Evolutionary conservation across 129 eudicot species (phyloP).

Genomic region (Pittosporum tobira): DNA sequence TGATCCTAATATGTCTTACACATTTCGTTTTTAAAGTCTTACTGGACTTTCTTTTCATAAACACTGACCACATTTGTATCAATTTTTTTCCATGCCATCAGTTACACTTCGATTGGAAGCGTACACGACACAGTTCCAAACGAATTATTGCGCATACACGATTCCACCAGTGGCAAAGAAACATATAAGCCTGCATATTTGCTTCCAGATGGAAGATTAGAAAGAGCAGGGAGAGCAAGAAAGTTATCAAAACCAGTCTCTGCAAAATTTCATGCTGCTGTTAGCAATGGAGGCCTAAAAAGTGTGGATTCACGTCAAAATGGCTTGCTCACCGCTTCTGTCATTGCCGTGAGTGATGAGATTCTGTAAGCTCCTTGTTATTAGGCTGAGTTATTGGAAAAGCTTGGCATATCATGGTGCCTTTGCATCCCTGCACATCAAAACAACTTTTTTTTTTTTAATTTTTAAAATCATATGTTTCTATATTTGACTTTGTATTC

Average conservation of each 20-base stretch:
- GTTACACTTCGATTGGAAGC: constrained; percentile 96
- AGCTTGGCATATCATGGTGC: background rate
- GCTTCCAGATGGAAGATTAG: constrained; percentile 89
- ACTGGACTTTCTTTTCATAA: background rate
- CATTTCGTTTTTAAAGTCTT: background rate
- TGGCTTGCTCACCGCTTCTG: constrained; percentile 54
- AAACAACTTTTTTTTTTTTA: too few species aligned
- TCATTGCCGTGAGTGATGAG: constrained; percentile 92
- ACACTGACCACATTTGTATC: background rate
- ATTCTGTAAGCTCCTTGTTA: constrained; percentile 65
- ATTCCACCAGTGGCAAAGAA: constrained; percentile 34
- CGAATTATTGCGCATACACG: constrained; percentile 38
- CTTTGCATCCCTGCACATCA: too few species aligned
- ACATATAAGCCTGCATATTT: constrained; percentile 69
- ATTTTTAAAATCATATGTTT: background rate
- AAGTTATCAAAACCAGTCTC: constrained; percentile 27
- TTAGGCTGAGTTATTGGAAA: background rate
- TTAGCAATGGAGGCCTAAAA: constrained; percentile 68
- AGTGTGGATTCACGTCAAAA: constrained; percentile 19
- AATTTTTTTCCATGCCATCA: constrained; percentile 14
- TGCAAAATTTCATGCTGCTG: constrained; percentile 17
- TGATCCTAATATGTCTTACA: background rate
- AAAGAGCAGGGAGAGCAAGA: constrained; percentile 85
- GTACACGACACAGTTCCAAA: constrained; percentile 86
- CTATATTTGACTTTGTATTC: background rate